A percentile compares a stretch with the other conserved stretches of the same genome.
Conservation (phyloP, 495 filamentous ascomycete species). For the Neurospora tetraspora region DNA sequence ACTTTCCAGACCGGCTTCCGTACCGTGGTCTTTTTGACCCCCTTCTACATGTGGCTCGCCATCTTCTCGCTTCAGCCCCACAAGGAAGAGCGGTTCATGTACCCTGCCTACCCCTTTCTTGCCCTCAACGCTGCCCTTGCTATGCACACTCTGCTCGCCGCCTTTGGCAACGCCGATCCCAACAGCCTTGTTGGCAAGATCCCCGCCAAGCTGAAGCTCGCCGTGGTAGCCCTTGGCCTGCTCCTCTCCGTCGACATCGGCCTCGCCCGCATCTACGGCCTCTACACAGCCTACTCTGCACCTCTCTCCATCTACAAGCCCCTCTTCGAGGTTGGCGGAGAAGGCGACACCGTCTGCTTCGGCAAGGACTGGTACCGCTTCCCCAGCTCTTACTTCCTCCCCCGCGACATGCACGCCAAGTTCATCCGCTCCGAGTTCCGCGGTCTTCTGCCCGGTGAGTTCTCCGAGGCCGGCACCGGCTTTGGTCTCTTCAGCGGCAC, state of each 20-base stretch:
- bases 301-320: slow-evolving; percentile 64
- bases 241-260: slow-evolving; percentile 54
- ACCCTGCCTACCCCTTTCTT: slow-evolving; percentile 85
- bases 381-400: slow-evolving; percentile 85
- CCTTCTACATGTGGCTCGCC: slow-evolving; percentile 89
- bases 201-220: slow-evolving; percentile 58
- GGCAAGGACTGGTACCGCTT: slow-evolving; percentile 99
- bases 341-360: slow-evolving; percentile 70
- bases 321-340: slow-evolving; percentile 37
- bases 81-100: slow-evolving; percentile 99
- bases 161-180: slow-evolving; percentile 58
- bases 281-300: slow-evolving; percentile 75
- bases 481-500: slow-evolving; percentile 63
- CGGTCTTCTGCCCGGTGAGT: slow-evolving; percentile 86
- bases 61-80: slow-evolving; percentile 91
- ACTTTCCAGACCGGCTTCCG: slow-evolving; percentile 46
- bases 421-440: slow-evolving; percentile 85
- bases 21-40: slow-evolving; percentile 63
- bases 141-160: slow-evolving; percentile 64
- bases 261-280: slow-evolving; percentile 65
- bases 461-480: slow-evolving; percentile 54
- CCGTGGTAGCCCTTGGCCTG: slow-evolving; percentile 40
- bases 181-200: slow-evolving; percentile 55
- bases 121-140: slow-evolving; percentile 87
- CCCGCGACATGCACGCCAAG: slow-evolving; percentile 64